Conservation (phyloP, 805 yeast species). For the Candida sphagnicola region DNA sequence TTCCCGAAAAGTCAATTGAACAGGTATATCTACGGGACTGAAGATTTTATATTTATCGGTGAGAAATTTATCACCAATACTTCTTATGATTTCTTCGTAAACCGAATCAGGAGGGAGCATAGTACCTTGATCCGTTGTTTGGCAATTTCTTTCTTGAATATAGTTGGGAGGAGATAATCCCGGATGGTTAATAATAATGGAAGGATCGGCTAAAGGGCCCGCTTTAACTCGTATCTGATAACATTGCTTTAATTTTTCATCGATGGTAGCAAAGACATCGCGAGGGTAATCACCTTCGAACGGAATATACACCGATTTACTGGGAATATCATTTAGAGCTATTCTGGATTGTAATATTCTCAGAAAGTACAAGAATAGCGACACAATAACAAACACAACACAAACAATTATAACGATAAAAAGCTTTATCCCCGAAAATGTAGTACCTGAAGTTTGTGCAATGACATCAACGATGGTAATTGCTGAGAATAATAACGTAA, state of each 20-base stretch:
- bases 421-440: constrained; percentile 69
- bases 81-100: constrained; percentile 56
- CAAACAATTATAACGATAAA: constrained; percentile 75
- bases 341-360: constrained; percentile 58
- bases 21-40: constrained; percentile 31
- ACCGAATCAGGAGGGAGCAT: constrained; percentile 22
- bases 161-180: constrained; percentile 41
- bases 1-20: constrained; percentile 40
- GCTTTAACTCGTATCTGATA: constrained; percentile 29
- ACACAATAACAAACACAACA: constrained; percentile 51
- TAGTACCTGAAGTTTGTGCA: constrained; percentile 47
- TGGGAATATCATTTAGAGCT: constrained; percentile 72
- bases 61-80: constrained; percentile 56
- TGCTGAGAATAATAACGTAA: constrained; percentile 52
- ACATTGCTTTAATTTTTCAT: constrained; percentile 23
- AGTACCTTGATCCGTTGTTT: constrained; percentile 9
- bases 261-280: constrained; percentile 21
- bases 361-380: constrained; percentile 49
- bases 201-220: constrained; percentile 28
- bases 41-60: constrained; percentile 29
- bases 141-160: constrained; percentile 28
- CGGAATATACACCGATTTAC: constrained; percentile 59
- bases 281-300: constrained; percentile 48
- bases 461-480: constrained; percentile 82
- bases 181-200: constrained; percentile 27